A percentile compares a stretch with the other conserved stretches of the same genome.
phyloP scores from a whole-genome alignment of 495 filamentous ascomycete species.

The Penicillium canariense region DNA sequence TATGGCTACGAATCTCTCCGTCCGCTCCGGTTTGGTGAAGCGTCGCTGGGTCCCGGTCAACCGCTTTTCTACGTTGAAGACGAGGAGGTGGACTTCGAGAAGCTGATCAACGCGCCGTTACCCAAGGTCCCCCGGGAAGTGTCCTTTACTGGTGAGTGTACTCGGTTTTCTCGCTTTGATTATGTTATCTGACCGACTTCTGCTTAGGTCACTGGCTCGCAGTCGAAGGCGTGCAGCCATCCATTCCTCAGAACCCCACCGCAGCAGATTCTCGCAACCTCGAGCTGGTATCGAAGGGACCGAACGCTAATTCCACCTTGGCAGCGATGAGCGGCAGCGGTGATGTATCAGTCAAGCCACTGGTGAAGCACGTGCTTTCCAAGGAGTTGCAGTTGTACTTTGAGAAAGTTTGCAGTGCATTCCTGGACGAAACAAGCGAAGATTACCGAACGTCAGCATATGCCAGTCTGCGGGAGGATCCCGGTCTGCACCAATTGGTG shows the following conservation, averaged over 20 bases:
- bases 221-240: slow-evolving; percentile 92
- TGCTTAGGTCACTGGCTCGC: slow-evolving; percentile 86
- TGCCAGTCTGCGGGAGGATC: slow-evolving; percentile 76
- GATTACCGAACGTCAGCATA: slow-evolving; percentile 82
- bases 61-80: slow-evolving; percentile 97
- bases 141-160: slow-evolving; percentile 72
- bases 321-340: slow-evolving; percentile 80
- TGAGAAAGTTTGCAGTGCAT: slow-evolving; percentile 81
- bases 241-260: slow-evolving; percentile 92
- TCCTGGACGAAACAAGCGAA: slow-evolving; percentile 81
- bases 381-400: slow-evolving; percentile 98
- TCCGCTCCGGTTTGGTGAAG: slow-evolving; percentile 87
- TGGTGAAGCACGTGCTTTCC: slow-evolving; percentile 91
- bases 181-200: slow-evolving; percentile 19
- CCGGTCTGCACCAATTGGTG: slow-evolving; percentile 88
- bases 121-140: slow-evolving; percentile 95
- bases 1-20: slow-evolving; percentile 92
- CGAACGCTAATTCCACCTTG: slow-evolving; percentile 75
- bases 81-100: slow-evolving; percentile 98
- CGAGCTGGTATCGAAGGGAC: slow-evolving; percentile 84
- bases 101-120: slow-evolving; percentile 91
- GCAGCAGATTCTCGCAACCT: slow-evolving; percentile 73
- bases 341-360: slow-evolving; percentile 77
- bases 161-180: neutral
- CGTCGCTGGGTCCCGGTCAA: slow-evolving; percentile 89